phyloP scores from a whole-genome alignment of 805 yeast species.

The Lipomyces lipofer region DNA sequence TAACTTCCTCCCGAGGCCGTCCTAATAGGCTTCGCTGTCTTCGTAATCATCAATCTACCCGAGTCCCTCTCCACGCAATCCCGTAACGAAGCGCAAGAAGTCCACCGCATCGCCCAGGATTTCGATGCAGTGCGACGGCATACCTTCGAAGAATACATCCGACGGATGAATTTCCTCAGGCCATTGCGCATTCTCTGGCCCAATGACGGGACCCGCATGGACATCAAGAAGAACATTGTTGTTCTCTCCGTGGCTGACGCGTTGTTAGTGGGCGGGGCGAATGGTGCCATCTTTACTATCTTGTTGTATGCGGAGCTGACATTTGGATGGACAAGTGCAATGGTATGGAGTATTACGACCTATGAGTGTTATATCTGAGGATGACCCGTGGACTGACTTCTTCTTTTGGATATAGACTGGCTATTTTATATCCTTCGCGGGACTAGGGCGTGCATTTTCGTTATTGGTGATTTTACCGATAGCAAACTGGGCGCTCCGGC shows the following conservation, averaged over 20 bases:
- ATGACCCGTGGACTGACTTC: too few relatives aligned
- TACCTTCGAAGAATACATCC: conserved; percentile 1
- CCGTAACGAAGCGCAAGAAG: conserved; percentile 6
- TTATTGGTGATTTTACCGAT: conserved; percentile 34
- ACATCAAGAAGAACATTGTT: conserved; percentile 17
- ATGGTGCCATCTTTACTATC: conserved; percentile 19
- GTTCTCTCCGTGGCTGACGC: conserved; percentile 21
- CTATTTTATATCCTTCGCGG: conserved; percentile 35
- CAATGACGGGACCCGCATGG: conserved; percentile 11
- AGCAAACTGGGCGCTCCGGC: conserved; percentile 13
- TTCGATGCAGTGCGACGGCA: not conserved
- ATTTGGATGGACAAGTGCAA: conserved; percentile 39
- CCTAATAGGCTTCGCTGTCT: conserved; percentile 5
- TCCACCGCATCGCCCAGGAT: not conserved
- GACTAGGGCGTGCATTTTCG: conserved; percentile 33
- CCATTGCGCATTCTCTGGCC: conserved; percentile 34
- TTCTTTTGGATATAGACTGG: conserved; percentile 30
- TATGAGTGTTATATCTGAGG: too few relatives aligned
- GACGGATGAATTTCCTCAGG: conserved; percentile 29
- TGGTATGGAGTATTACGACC: too few relatives aligned
- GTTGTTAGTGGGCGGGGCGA: conserved; percentile 17
- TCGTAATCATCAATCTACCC: conserved; percentile 15
- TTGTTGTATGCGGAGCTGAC: conserved; percentile 35
- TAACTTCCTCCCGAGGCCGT: not conserved
- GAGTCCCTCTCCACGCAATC: conserved; percentile 24